phyloP scores from a whole-genome alignment of 2,329 filamentous ascomycete species.

The Cercospora janseana region DNA sequence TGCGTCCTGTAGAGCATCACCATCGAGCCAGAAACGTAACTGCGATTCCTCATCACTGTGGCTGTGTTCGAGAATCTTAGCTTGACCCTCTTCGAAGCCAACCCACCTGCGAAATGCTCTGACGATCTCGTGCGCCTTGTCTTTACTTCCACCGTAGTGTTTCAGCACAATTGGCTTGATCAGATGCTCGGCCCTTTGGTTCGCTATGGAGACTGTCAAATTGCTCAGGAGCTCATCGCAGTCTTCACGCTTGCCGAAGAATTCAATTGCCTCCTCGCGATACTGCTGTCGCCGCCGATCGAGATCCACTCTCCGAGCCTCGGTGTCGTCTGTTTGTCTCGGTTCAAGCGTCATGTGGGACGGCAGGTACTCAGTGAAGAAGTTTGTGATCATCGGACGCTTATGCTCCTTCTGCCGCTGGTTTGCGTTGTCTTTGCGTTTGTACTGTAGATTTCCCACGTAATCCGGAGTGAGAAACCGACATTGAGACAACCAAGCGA shows the following conservation, averaged over 20 bases:
- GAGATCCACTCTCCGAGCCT: not conserved
- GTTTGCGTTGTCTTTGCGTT: conserved; percentile 44
- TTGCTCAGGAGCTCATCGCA: conserved; percentile 22
- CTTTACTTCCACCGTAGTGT: conserved; percentile 23
- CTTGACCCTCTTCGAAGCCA: conserved; percentile 17
- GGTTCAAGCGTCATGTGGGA: conserved; percentile 41
- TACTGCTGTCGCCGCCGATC: conserved; percentile 46
- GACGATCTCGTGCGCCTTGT: conserved; percentile 31
- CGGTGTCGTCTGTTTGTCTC: not conserved
- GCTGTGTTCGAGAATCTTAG: conserved; percentile 17
- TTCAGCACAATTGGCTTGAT: conserved; percentile 26
- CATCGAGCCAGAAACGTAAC: conserved; percentile 23
- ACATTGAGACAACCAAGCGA: conserved; percentile 59
- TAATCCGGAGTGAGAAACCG: conserved; percentile 56
- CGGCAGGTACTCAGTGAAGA: conserved; percentile 64
- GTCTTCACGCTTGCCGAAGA: conserved; percentile 30
- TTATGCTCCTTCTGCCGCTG: conserved; percentile 57
- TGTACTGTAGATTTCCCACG: conserved; percentile 25
- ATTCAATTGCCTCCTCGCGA: conserved; percentile 53
- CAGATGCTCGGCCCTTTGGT: conserved; percentile 26
- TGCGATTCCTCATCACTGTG: conserved; percentile 29
- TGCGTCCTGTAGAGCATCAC: conserved; percentile 15
- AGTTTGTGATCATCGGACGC: conserved; percentile 59
- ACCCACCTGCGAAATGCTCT: conserved; percentile 33
- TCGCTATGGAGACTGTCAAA: conserved; percentile 24